phyloP scores from a whole-genome alignment of 768 basidiomycete genomes.

The Collybia mongolica region DNA sequence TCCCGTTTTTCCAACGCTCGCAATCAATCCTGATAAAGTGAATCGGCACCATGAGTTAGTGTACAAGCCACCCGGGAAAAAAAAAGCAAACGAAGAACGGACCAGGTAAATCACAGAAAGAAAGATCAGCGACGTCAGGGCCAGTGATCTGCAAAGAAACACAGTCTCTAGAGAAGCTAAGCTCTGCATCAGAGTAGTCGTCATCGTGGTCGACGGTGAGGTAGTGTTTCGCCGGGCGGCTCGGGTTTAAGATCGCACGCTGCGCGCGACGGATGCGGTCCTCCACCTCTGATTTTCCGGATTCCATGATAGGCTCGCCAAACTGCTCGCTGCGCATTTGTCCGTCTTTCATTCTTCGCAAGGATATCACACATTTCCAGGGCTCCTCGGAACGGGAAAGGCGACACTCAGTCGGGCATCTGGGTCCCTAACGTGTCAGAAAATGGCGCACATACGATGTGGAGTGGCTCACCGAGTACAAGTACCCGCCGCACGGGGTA shows the following conservation, averaged over 20 bases:
- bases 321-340: constrained; percentile 39
- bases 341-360: constrained; percentile 43
- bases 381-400: constrained; percentile 35
- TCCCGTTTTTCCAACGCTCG: constrained; percentile 47
- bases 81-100: not conserved
- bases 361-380: constrained; percentile 52
- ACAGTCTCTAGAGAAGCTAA: constrained; percentile 53
- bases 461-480: constrained; percentile 57
- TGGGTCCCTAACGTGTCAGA: constrained; percentile 13
- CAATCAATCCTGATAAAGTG: constrained; percentile 48
- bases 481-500: constrained; percentile 71
- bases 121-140: constrained; percentile 57
- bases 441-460: not conserved
- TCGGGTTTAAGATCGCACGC: constrained; percentile 63
- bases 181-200: constrained; percentile 6
- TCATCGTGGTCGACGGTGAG: constrained; percentile 36
- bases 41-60: too few species aligned
- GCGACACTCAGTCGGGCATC: constrained; percentile 59
- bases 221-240: constrained; percentile 26
- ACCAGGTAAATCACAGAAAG: constrained; percentile 66
- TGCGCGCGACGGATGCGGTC: constrained; percentile 69
- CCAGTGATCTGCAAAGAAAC: constrained; percentile 64
- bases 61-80: not conserved
- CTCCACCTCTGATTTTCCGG: constrained; percentile 53
- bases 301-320: constrained; percentile 40